phyloP scores from a whole-genome alignment of 352 stramenopile species.

The Pythium grandisporangium region DNA sequence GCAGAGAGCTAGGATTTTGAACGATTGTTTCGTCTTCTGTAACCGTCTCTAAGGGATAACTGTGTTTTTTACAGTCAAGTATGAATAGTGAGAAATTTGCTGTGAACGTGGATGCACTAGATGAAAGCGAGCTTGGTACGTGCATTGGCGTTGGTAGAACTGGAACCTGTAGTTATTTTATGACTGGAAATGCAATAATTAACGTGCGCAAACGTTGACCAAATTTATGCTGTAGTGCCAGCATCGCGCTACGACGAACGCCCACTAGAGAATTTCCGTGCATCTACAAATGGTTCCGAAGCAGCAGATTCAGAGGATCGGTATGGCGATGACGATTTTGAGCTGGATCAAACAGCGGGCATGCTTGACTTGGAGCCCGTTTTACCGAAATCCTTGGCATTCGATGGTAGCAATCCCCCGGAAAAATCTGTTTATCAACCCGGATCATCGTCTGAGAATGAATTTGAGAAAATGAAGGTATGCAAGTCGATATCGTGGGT shows the following conservation, averaged over 20 bases:
- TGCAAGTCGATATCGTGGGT: neutral
- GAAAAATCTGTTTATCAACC: no score
- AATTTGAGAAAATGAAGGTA: constrained; percentile 35
- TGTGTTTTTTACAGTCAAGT: constrained; percentile 29
- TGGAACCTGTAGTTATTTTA: no score
- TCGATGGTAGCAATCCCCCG: no score
- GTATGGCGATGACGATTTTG: constrained; percentile 58
- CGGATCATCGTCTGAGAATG: constrained; percentile 13
- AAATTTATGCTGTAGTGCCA: no score
- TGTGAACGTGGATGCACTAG: constrained; percentile 49
- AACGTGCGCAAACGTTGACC: no score
- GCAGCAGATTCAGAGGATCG: constrained; percentile 15
- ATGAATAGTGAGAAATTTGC: constrained; percentile 70
- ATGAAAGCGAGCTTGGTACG: constrained; percentile 31
- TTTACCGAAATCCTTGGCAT: no score
- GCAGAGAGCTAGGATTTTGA: no score
- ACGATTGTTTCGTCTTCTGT: no score
- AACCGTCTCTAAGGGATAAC: no score
- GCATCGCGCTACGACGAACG: constrained; percentile 29
- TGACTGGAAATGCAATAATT: neutral
- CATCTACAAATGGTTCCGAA: constrained; percentile 6
- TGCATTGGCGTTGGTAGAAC: no score
- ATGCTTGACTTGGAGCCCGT: no score
- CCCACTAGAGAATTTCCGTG: constrained; percentile 13
- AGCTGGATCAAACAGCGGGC: constrained; percentile 42